Percentiles rank a stretch among this genome's conserved stretches.
phyloP scores from a whole-genome alignment of 352 stramenopile genomes.

The Phytopythium boreale region DNA sequence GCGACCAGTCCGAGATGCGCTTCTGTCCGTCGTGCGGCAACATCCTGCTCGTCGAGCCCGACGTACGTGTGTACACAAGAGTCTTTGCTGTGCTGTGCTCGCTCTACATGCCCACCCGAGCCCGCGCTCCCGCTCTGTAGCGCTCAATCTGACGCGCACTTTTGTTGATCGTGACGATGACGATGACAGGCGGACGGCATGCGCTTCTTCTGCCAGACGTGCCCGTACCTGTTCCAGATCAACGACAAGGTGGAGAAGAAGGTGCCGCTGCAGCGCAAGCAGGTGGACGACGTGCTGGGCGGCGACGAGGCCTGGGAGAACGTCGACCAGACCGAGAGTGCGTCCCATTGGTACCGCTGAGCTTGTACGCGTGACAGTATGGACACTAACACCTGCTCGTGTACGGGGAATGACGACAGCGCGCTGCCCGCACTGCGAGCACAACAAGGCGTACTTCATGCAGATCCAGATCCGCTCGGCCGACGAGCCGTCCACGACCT shows the following conservation, averaged over 20 bases:
- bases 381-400: constrained; percentile 1
- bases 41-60: constrained; percentile 87
- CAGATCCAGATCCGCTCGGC: constrained; percentile 99
- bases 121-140: not conserved
- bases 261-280: constrained; percentile 92
- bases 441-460: constrained; percentile 99
- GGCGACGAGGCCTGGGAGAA: constrained; percentile 98
- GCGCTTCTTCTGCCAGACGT: constrained; percentile 90
- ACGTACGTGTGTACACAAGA: constrained; percentile 32
- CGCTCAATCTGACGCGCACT: not conserved
- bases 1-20: constrained; percentile 42
- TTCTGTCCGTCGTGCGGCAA: constrained; percentile 91
- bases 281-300: constrained; percentile 98
- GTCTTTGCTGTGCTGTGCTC: not conserved
- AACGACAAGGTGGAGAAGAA: constrained; percentile 88
- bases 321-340: constrained; percentile 95
- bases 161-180: no score
- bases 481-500: constrained; percentile 98
- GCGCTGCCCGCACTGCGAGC: constrained; percentile 94
- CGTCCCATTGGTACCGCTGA: constrained; percentile 4
- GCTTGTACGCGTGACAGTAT: not conserved
- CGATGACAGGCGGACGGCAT: constrained; percentile 69
- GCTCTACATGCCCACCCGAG: not conserved
- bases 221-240: constrained; percentile 88
- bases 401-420: constrained; percentile 27